phyloP scores from a whole-genome alignment of 2,329 filamentous ascomycete species.

The Aspergillus ochraceus region DNA sequence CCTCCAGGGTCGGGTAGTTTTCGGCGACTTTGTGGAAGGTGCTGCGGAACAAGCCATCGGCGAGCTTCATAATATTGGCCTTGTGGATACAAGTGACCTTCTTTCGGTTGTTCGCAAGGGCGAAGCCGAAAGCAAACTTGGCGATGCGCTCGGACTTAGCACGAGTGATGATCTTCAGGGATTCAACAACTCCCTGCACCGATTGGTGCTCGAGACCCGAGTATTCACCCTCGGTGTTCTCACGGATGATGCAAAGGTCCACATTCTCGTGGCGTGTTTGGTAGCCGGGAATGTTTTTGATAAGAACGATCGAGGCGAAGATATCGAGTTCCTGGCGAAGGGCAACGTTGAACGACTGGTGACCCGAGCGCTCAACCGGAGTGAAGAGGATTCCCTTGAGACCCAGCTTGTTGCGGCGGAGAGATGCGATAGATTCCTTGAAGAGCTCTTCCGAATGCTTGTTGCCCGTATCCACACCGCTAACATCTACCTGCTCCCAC shows the following conservation, averaged over 20 bases:
- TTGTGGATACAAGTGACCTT: slow-evolving; percentile 99
- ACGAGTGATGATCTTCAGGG: slow-evolving; percentile 98
- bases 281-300: slow-evolving; percentile 99
- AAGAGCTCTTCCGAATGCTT: slow-evolving; percentile 94
- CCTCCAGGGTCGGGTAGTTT: slow-evolving; percentile 93
- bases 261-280: slow-evolving; percentile 95
- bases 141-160: slow-evolving; percentile 99
- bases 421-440: slow-evolving; percentile 89
- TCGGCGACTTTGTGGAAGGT: slow-evolving; percentile 92
- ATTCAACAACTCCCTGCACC: slow-evolving; percentile 93
- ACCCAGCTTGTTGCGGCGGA: slow-evolving; percentile 97
- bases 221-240: slow-evolving; percentile 99
- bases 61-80: slow-evolving; percentile 99
- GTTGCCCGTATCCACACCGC: slow-evolving; percentile 79
- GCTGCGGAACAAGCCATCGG: slow-evolving; percentile 96
- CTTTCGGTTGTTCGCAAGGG: slow-evolving; percentile 96
- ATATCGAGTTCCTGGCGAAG: slow-evolving; percentile 99
- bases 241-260: slow-evolving; percentile 98
- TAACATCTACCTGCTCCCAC: slow-evolving; percentile 98
- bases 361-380: slow-evolving; percentile 91
- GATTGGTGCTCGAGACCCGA: slow-evolving; percentile 98
- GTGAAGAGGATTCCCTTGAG: slow-evolving; percentile 99
- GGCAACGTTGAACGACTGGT: slow-evolving; percentile 99
- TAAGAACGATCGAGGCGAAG: slow-evolving; percentile 94
- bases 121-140: slow-evolving; percentile 98